Conservation (phyloP, 176 grass and related monocot genomes). For the Pharus latifolius region DNA sequence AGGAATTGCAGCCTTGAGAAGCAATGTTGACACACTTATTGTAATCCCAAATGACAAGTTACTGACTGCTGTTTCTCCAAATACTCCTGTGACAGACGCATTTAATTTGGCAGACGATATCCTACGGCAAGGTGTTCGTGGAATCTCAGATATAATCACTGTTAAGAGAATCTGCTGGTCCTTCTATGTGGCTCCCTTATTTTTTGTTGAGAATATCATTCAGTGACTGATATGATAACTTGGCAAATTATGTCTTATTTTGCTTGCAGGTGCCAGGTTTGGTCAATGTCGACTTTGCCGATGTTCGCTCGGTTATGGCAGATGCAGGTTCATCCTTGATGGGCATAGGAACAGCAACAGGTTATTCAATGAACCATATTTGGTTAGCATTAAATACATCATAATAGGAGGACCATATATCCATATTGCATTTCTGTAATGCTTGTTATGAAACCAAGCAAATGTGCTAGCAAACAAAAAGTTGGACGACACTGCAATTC, state of each 20-base stretch:
- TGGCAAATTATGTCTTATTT: background rate
- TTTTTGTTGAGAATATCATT: background rate
- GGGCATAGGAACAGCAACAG: slow-evolving; percentile 95
- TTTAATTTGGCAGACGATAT: slow-evolving; percentile 91
- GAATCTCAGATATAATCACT: slow-evolving; percentile 87
- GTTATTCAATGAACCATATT: slow-evolving; percentile 16
- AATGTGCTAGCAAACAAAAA: too few relatives aligned
- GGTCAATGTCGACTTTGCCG: slow-evolving; percentile 89
- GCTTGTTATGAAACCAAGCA: background rate
- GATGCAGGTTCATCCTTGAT: slow-evolving; percentile 92
- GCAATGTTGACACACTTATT: slow-evolving; percentile 84
- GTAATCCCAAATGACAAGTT: slow-evolving; percentile 91
- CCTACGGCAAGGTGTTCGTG: slow-evolving; percentile 68
- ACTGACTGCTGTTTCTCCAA: slow-evolving; percentile 67
- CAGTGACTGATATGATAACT: background rate
- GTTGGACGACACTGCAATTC: too few relatives aligned
- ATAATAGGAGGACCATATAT: background rate
- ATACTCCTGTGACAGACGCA: slow-evolving; percentile 73
- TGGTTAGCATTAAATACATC: background rate
- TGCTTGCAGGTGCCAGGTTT: slow-evolving; percentile 66
- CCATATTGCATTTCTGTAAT: background rate
- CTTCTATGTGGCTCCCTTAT: background rate
- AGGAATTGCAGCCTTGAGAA: slow-evolving; percentile 65
- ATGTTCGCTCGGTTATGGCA: slow-evolving; percentile 80
- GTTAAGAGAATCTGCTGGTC: slow-evolving; percentile 17